Base-by-base conservation (phyloP, 2,329 filamentous ascomycete genomes). In the Cryphonectria nitschkei region DNA sequence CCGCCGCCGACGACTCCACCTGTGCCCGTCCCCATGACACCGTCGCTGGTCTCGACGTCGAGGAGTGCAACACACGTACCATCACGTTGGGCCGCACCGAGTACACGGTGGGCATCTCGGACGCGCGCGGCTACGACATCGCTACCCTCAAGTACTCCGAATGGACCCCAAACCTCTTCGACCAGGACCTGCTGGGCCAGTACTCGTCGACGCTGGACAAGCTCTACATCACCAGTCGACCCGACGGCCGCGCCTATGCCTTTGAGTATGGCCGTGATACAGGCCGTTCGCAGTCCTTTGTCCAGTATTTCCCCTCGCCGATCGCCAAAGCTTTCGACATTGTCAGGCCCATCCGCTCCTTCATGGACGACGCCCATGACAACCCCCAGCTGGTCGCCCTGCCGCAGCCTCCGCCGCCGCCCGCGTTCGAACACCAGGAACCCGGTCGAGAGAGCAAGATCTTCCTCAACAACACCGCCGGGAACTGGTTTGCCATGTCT, bases 401-500 rank as follows among this genome's bases (percentile, higher is more conserved):
- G 5, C 93, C 95, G 1, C 96, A 98, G 77, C 96, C 96, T 0
- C 84, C 89, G 32, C 89, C 93, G 75, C 90, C 87, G 1, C 79
- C 83, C 3, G 81, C 83, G 26, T 84, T 88, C 67, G 82, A 85
- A n/a, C 80, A 82, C 2, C 81, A 82, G 22, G 82, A 82, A 37
- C 83, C 86, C 50, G 84, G 87, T 63, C 85, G 90, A 43, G 87
- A 85, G 73, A 86, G 87, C 73, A 90, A 88, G 70, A 90, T 98
- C 0, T 97, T 96, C 77, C 86, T 98, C 71, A 97, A 98, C 78
- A 92, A 91, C 75, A 98, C 95, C 1, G 84, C 86, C n/a, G 95
- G 95, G 41, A 92, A 93, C 72, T 98, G 95, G 94, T 99, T 95
- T 80, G 96, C 95, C 43, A 87, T 98, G 81, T 98, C 95, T 1